Evolutionary conservation across 768 basidiomycete genomes (phyloP), one percentile per base, ranked within the genome.

Genomic region (Pulveroboletus sp.): DNA sequence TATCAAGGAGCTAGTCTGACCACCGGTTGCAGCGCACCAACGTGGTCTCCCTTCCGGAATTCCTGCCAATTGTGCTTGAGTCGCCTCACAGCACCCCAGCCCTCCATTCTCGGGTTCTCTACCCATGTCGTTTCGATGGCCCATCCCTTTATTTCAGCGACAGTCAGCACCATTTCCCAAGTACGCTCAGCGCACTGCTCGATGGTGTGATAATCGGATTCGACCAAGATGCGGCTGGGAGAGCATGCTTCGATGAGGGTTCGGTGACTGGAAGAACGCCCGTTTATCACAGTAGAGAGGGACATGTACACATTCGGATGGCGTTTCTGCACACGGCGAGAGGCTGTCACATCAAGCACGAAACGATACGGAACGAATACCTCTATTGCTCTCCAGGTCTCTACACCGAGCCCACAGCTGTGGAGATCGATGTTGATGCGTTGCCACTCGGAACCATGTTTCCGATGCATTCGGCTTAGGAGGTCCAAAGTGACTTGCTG

Each of bases 391-490:
- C 67, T 70, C 83, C 89, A 89, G 33, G 78, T 82, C 61, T 94
- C 80, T 7, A 82, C 73, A 52, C 86, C 91, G 56, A 93, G 69
- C 0, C 91, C 89, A 61, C 92, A 97, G 40, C 87, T 90, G 66
- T 99, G 95, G 57, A 99, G 66, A 64, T 95, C 93, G 41, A 97
- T 69, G 59, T 84, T 94, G 62, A 96, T 82, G 17, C 62, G 64
- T 43, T 71, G 68, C 78, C 86, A 93, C 21, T 66, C 69, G 8
- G 71, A 65, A 6, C 81, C 79, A 48, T 87, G 74, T 61, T 76
- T 79, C 54, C 73, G 66, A 43, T 76, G 69, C 76, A 92, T 80
- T 39, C 72, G 72, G 27, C 71, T 68, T 21, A 98, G 65, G 31
- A 92, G 66, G 15, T 86, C 82, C 28, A 82, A 56, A 1, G 91